phyloP scores from a whole-genome alignment of 495 filamentous ascomycete genomes.

The Cenococcum geophilum region DNA sequence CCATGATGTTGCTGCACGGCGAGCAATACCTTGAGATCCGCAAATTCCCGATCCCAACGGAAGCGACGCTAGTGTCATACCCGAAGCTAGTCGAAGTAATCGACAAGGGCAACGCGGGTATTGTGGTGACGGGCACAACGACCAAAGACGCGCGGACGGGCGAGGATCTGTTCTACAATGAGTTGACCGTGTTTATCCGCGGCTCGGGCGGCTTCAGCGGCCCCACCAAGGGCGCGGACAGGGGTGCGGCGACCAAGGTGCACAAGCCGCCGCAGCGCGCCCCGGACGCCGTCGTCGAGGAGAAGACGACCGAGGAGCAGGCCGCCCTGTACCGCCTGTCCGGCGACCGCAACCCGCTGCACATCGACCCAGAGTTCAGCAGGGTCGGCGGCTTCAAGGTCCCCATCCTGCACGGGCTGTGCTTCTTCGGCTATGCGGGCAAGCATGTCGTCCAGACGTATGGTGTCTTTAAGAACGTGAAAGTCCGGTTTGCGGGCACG shows the following conservation, averaged over 20 bases:
- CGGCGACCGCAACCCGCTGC: constrained; percentile 89
- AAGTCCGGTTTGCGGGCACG: constrained; percentile 91
- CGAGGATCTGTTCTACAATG: constrained; percentile 95
- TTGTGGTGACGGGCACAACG: constrained; percentile 71
- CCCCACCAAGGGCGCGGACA: constrained; percentile 66
- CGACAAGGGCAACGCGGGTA: constrained; percentile 88
- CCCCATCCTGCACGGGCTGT: constrained; percentile 92
- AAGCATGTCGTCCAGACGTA: constrained; percentile 84
- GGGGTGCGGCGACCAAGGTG: constrained; percentile 69
- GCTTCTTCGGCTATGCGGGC: constrained; percentile 86
- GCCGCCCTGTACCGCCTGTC: constrained; percentile 91
- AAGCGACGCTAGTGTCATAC: constrained; percentile 70
- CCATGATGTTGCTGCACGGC: constrained; percentile 98
- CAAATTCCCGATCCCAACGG: constrained; percentile 90
- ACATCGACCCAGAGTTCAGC: constrained; percentile 91
- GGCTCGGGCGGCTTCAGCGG: constrained; percentile 92
- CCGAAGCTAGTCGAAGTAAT: constrained; percentile 88
- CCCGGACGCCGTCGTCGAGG: constrained; percentile 78
- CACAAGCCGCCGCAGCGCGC: constrained; percentile 72
- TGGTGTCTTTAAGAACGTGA: constrained; percentile 85
- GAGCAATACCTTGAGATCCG: constrained; percentile 97
- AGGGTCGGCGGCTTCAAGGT: constrained; percentile 93
- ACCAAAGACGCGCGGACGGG: constrained; percentile 74
- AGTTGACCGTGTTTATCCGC: constrained; percentile 83
- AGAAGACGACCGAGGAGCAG: constrained; percentile 88